Evolutionary conservation across 768 basidiomycete genomes (phyloP), one percentile per base, ranked within the genome.

Genomic region (Kwoniella pini): DNA sequence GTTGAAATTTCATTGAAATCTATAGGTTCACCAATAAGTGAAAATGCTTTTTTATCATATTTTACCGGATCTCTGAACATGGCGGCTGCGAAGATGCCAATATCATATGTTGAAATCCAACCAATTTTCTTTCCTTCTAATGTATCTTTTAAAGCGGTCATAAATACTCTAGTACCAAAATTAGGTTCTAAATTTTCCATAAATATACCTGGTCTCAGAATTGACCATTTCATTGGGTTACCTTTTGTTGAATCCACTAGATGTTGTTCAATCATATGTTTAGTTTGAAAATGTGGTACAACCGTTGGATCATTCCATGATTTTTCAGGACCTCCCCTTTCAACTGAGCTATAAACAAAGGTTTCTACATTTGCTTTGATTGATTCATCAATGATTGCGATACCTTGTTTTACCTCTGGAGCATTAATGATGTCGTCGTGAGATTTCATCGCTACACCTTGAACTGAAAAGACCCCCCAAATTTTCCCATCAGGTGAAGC

Each of bases 381-480:
- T 19, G 42, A 39, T 19, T 52, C 30, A 21, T 60, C 59, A 44
- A 60, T 48, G 6, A 60, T 17, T 17, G 49, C 26, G 15, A 33
- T 60, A 24, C 59, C 59, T 33, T 60, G 59, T 33, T 45, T 55
- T 26, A 55, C 54, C 21, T 55, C 54, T 2, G 42, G 21, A 10
- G 28, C n/a, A 17, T 40, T 31, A 7, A 15, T 28, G 15, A 19
- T 30, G 11, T 50, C 30, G 27, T 2, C 7, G 3, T 50, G 17
- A 33, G 19, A 4, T 13, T 30, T 36, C 33, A 15, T 36, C 7
- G 33, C 7, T 2, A 50, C 48, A 33, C 17, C 22, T 33, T 55
- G 54, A 13, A 55, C 54, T 3, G 54, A 55, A 30, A 53, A 50
- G 12, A 60, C 59, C n/a, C 59, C 59, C 59, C 59, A 60, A 27